Evolutionary conservation across 116 monocot species (phyloP).

Genomic region (Phalaenopsis hybrid): DNA sequence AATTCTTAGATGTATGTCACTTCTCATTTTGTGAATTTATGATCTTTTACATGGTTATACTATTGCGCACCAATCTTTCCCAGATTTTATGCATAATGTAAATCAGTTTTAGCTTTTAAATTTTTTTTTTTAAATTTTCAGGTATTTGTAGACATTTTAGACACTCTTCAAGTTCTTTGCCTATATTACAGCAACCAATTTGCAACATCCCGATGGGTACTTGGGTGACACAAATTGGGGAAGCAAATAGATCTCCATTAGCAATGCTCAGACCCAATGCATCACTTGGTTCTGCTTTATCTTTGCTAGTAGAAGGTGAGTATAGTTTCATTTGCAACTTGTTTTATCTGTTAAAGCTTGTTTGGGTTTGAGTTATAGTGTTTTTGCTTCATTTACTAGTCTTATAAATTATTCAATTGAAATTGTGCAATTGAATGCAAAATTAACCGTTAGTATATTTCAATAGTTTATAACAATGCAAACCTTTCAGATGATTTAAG

Average conservation of each 20-base stretch:
- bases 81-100: not conserved
- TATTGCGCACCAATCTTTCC: not conserved
- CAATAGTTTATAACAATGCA: not conserved
- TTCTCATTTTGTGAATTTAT: not conserved
- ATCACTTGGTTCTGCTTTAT: conserved; percentile 66
- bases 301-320: conserved; percentile 80
- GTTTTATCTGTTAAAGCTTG: not conserved
- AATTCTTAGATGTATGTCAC: conserved; percentile 74
- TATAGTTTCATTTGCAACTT: not conserved
- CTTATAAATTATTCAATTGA: not conserved
- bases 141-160: conserved; percentile 92
- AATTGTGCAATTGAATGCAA: not conserved
- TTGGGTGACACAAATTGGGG: conserved; percentile 83
- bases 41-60: not conserved
- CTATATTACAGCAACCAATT: conserved; percentile 74
- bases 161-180: conserved; percentile 66
- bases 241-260: conserved; percentile 59
- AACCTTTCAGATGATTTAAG: not conserved
- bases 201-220: conserved; percentile 62
- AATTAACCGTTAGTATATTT: not conserved
- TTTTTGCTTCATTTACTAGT: not conserved
- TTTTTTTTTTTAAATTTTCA: conserved; percentile 19
- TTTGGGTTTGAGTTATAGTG: not conserved
- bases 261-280: conserved; percentile 73
- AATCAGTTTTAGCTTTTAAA: not conserved